Percentiles rank a stretch among this genome's conserved stretches.
Conservation (phyloP, 176 grass and related monocot genomes). For the Phragmites australis region DNA sequence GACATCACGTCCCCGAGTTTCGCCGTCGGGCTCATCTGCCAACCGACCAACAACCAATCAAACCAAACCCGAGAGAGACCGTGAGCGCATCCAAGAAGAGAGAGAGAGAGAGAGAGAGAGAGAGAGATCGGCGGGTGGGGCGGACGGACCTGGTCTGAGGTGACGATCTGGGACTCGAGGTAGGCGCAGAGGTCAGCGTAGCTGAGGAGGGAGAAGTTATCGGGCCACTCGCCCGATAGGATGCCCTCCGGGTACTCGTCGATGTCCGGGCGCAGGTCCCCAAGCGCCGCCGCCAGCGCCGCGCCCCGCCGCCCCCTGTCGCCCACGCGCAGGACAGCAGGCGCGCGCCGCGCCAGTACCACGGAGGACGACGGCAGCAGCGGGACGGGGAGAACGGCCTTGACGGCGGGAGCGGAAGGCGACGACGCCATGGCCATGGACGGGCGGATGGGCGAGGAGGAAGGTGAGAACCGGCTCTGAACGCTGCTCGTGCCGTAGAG, state of each 20-base stretch:
- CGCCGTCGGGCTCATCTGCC: slow-evolving; percentile 58
- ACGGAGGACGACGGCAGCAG: neutral
- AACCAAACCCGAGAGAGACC: neutral
- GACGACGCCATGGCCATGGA: slow-evolving; percentile 29
- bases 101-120: neutral
- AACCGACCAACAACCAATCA: neutral
- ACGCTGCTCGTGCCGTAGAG: neutral
- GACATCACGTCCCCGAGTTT: slow-evolving; percentile 63
- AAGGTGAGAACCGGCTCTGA: neutral
- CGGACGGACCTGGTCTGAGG: slow-evolving; percentile 35
- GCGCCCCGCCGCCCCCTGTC: neutral
- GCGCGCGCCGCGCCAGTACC: neutral
- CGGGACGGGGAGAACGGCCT: neutral
- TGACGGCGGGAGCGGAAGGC: neutral
- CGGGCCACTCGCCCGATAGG: slow-evolving; percentile 76
- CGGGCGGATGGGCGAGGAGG: neutral
- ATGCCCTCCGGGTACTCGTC: slow-evolving; percentile 79
- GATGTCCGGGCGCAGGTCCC: slow-evolving; percentile 53
- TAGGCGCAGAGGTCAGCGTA: slow-evolving; percentile 70
- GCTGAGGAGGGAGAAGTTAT: slow-evolving; percentile 65
- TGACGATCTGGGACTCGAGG: slow-evolving; percentile 75
- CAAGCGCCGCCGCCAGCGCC: slow-evolving; percentile 34
- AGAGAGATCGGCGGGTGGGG: too few species aligned
- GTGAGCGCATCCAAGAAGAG: neutral
- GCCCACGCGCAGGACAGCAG: neutral